Base-by-base conservation (phyloP, 345 rosid species). In the Eucalyptus decipiens region DNA sequence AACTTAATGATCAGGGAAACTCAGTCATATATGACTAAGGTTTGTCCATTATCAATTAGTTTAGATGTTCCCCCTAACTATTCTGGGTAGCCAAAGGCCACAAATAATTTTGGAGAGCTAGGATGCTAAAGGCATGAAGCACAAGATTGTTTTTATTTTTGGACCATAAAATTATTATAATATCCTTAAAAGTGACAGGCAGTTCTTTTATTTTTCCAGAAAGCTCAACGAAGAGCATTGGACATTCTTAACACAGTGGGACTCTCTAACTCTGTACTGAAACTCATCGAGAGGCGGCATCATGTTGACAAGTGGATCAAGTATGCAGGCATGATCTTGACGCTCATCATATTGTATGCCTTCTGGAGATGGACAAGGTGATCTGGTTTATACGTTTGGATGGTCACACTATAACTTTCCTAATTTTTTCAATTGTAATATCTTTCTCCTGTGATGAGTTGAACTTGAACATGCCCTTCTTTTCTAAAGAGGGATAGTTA, bases 241-340 rank as follows among this genome's bases (percentile, higher is more conserved):
- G 97, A 95, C 91, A 94, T 96, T 69, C 94, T 95, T 16, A 97
- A 97, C 93, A 98, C 98, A 1, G 98, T 97, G 87, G 99, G 99
- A 80, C 98, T 95, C 72, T 97, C 99, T 62, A 98, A 94, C 89
- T 95, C 99, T 4, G 98, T 97, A n/a, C 87, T 98, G 95, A 96
- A 97, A 93, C 97, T 98, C 72, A 94, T 97, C 23, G 99, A 97
- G 94, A 94, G 97, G 95, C 94, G 99, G 88, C 96, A 94, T 91
- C 99, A 95, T 86, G 95, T 96, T 13, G 99, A 98, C 89, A 94
- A 88, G 2, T 95, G 96, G 98, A 96, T 98, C 93, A 98, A 98
- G 91, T 98, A 98, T 23, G 90, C 91, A 4, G 99, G 99, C 87
- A 98, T 97, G 98, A 87, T 93, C 32, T 89, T 91, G 62, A 96